phyloP scores from a whole-genome alignment of 2,329 filamentous ascomycete species.

The Epichloe sibirici region DNA sequence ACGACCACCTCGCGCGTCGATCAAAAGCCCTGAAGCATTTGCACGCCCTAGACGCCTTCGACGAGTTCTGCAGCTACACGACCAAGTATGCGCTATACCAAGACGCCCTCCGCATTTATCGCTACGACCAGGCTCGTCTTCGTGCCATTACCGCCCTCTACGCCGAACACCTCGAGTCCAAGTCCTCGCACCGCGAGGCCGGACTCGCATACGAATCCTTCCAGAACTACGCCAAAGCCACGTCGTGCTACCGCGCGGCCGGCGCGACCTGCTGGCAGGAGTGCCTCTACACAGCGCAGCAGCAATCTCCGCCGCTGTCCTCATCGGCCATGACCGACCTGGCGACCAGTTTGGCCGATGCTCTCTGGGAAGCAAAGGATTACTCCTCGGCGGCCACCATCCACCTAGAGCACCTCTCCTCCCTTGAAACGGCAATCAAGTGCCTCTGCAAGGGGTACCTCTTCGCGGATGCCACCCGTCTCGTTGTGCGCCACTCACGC shows the following conservation, averaged over 20 bases:
- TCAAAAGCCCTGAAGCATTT: constrained; percentile 69
- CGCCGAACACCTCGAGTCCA: constrained; percentile 61
- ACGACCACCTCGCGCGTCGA: constrained; percentile 70
- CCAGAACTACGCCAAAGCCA: constrained; percentile 58
- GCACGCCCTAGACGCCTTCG: constrained; percentile 58
- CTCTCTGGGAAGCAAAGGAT: constrained; percentile 73
- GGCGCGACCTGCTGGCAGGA: constrained; percentile 76
- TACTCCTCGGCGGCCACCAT: constrained; percentile 70
- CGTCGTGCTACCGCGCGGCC: constrained; percentile 70
- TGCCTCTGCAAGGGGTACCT: constrained; percentile 76
- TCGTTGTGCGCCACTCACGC: constrained; percentile 50
- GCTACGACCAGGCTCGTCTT: constrained; percentile 61
- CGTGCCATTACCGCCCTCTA: constrained; percentile 63
- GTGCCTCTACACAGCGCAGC: constrained; percentile 67
- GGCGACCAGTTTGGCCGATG: constrained; percentile 64
- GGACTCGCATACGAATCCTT: constrained; percentile 87
- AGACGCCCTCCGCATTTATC: constrained; percentile 66
- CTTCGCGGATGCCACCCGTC: constrained; percentile 79
- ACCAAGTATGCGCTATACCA: constrained; percentile 71
- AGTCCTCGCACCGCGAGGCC: constrained; percentile 72
- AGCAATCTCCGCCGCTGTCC: constrained; percentile 48
- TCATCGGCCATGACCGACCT: constrained; percentile 50
- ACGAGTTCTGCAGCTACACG: constrained; percentile 67
- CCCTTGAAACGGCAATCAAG: constrained; percentile 57
- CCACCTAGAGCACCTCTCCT: constrained; percentile 66